These are phyloP conservation scores for Eleusine indica DNA, from an alignment of 176 grass and related monocot genomes.

Conservation along the genomic window DNA sequence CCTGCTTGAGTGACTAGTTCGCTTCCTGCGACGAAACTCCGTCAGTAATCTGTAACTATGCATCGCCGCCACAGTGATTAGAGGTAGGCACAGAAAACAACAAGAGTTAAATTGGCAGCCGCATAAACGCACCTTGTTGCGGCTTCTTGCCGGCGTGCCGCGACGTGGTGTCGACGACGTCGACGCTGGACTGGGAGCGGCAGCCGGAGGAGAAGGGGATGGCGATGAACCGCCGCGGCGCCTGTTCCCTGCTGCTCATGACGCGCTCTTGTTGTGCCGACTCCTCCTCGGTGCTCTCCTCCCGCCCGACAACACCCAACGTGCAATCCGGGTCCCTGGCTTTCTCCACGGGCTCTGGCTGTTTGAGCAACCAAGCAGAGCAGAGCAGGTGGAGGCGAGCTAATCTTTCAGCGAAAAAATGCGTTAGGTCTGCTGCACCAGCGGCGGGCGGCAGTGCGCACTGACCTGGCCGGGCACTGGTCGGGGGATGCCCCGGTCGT, in stretches of 20 bases:
- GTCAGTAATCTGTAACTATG: background rate
- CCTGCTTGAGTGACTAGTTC: background rate
- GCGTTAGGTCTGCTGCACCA: conserved; percentile 17
- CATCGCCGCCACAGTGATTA: background rate
- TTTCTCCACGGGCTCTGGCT: background rate
- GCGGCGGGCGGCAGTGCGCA: background rate
- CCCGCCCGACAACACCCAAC: background rate
- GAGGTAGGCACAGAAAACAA: background rate
- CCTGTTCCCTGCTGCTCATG: conserved; percentile 54
- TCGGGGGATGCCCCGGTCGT: background rate
- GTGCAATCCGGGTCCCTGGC: background rate
- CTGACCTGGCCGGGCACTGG: conserved; percentile 11
- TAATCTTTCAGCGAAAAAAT: conserved; percentile 9
- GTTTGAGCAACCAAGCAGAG: background rate
- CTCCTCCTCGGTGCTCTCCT: no score
- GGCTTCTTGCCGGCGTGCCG: conserved; percentile 44
- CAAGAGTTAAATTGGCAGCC: no score
- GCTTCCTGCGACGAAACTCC: background rate
- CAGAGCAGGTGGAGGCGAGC: background rate
- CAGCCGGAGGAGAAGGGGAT: conserved; percentile 85
- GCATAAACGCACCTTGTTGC: conserved; percentile 37
- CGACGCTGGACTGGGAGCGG: conserved; percentile 68
- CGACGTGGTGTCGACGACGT: conserved; percentile 46
- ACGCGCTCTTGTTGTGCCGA: background rate
- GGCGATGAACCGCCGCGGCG: conserved; percentile 62